Evolutionary conservation across 805 yeast species (phyloP), one percentile per base, ranked within the genome.

Genomic region (Saturnispora gosingensis): DNA sequence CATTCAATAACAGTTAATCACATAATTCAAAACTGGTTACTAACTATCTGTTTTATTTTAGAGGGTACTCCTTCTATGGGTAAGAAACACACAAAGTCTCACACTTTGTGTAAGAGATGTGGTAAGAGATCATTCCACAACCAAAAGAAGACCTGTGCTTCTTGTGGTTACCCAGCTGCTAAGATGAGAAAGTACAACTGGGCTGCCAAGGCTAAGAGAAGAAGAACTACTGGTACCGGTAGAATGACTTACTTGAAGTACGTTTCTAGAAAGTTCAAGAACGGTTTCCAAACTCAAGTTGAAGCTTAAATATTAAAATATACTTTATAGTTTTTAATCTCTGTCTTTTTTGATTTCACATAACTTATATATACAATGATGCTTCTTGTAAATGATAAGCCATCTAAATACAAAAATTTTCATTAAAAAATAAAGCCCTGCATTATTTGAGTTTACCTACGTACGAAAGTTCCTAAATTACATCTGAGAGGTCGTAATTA

Each of bases 11-110:
- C 20, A 35, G n/a, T 62, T 35, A 53, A 56, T 5, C 53, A 46
- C 35, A 67, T 38, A n/a, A 56, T 30, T 32, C 11, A 39, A 24
- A 45, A 51, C 54, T 48, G 52, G 67, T 52, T 49, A 51, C 42
- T 34, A 43, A 71, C 73, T 25, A 68, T 70, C 25, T 15, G 39
- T 16, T 39, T 67, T 70, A 47, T 56, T 59, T 62, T 68, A 81
- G 95, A 91, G 89, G 99, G 99, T 88, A 91, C 99, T 77, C 97
- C 98, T 80, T 88, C 97, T 76, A 85, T 88, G 83, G 99, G 99
- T 84, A 91, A 91, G 82, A 89, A 93, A 78, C 97, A 93, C 88
- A 90, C 87, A 91, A 93, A 93, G 82, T 85, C 98, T 74, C 99
- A 93, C 88, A 85, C 95, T 74, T 81, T 90, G 77, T 93, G 99